A percentile compares a stretch with the other conserved stretches of the same genome.
These are phyloP conservation scores for Candida coleopterorum DNA, from an alignment of 805 yeast species.

Conservation along the genomic window DNA sequence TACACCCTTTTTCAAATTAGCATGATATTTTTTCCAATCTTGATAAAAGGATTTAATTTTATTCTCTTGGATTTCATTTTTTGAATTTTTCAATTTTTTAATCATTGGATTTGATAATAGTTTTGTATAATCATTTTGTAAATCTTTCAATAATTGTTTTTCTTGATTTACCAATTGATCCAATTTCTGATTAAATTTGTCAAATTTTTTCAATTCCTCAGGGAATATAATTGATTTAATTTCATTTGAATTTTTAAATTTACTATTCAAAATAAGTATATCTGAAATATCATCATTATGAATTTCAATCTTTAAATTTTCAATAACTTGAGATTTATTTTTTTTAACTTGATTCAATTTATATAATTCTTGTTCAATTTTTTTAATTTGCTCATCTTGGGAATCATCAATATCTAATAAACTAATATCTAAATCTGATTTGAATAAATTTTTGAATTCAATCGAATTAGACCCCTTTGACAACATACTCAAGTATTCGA, in stretches of 20 bases:
- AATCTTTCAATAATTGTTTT: conserved; percentile 36
- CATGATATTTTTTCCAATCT: conserved; percentile 52
- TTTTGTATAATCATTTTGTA: conserved; percentile 26
- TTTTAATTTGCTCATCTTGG: conserved; percentile 33
- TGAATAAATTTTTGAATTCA: conserved; percentile 32
- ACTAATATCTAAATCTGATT: conserved; percentile 32
- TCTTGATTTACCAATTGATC: conserved; percentile 69
- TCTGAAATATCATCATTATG: conserved; percentile 84
- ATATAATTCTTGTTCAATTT: conserved; percentile 53
- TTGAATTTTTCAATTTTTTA: conserved; percentile 40
- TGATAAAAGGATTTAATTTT: conserved; percentile 43
- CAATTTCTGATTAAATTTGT: conserved; percentile 60
- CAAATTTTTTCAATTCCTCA: conserved; percentile 72
- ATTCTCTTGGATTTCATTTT: conserved; percentile 31
- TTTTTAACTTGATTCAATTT: conserved; percentile 58
- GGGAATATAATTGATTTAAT: conserved; percentile 53
- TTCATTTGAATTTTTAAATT: conserved; percentile 53
- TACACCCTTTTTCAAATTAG: conserved; percentile 58
- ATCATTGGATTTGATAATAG: conserved; percentile 25
- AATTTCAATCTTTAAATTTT: conserved; percentile 62
- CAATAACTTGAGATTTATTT: conserved; percentile 58
- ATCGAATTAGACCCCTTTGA: conserved; percentile 40
- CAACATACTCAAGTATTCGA: conserved; percentile 20
- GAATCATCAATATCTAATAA: conserved; percentile 68
- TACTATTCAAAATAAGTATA: conserved; percentile 59